Percentiles rank a stretch among this genome's conserved stretches.
Evolutionary conservation across 2,329 filamentous ascomycete species (phyloP).

Genomic region (Monosporascus sp.): DNA sequence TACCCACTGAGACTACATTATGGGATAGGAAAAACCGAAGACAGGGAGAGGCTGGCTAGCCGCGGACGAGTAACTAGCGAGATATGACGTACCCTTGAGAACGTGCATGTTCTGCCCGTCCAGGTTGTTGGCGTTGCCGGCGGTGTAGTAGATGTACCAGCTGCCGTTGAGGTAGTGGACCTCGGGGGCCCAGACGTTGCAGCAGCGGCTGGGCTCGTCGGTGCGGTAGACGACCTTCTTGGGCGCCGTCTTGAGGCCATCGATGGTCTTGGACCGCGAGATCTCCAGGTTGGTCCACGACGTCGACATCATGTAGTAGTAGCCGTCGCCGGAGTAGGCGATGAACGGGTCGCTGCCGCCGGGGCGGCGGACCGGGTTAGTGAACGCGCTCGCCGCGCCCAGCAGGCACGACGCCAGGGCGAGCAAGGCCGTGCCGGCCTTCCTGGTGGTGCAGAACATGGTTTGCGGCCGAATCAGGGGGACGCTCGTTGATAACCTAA

Average conservation of each 20-base stretch:
- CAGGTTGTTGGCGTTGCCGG: conserved; percentile 34
- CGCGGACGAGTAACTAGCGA: not conserved
- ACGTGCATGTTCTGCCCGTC: conserved; percentile 48
- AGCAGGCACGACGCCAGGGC: conserved; percentile 11
- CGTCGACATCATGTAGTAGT: conserved; percentile 53
- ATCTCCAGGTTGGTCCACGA: conserved; percentile 52
- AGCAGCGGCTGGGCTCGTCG: conserved; percentile 39
- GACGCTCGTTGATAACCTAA: too few relatives aligned
- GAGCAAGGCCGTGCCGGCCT: conserved; percentile 8
- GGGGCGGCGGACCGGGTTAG: conserved; percentile 45
- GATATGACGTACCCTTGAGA: conserved; percentile 36
- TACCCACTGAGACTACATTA: not conserved
- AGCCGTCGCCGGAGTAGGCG: conserved; percentile 42
- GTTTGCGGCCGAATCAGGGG: not conserved
- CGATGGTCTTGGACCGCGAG: conserved; percentile 47
- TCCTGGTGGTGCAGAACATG: conserved; percentile 6
- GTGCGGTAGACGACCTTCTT: conserved; percentile 47
- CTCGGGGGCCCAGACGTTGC: conserved; percentile 56
- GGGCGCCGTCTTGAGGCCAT: conserved; percentile 48
- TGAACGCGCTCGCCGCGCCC: conserved; percentile 31
- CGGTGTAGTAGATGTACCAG: conserved; percentile 52
- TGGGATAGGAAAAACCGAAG: not conserved
- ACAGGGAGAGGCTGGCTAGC: not conserved
- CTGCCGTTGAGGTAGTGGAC: conserved; percentile 43
- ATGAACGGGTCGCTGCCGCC: conserved; percentile 50